Evolutionary conservation across 1,284 basidiomycete species (phyloP), one percentile per base, ranked within the genome.

Genomic region (Leccinum pseudoinsigne): DNA sequence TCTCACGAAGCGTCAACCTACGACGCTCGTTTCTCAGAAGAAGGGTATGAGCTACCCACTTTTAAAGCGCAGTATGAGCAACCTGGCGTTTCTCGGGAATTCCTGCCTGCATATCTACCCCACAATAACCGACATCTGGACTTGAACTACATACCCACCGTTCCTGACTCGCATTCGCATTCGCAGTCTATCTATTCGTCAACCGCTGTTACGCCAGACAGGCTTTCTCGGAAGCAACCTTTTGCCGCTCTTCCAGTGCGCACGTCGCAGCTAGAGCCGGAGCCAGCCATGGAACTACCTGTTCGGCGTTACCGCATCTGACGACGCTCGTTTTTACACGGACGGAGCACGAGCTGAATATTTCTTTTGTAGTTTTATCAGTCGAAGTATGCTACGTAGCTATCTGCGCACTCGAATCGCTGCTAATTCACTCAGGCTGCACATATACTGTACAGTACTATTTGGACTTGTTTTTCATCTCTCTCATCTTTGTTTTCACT

Each of bases 241-340:
- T 74, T 73, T 45, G 31, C 58, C 42, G 40, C 55, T n/a, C 57
- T 58, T 58, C 73, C 73, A 5, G 71, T 77, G 38, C 74, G 73
- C 54, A 77, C 73, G 2, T 72, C 68, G 3, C 73, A 74, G 42
- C 62, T 77, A 14, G 76, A 72, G 53, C 73, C 73, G 18, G 68
- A 77, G 51, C 76, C 76, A 47, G 67, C 66, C 4, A 76, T 74
- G 76, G 75, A 74, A 50, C 54, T 74, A 2, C 70, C 72, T 42
- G 60, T 62, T 5, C 70, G 69, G 38, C 64, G 42, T 54, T n/a
- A 51, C 10, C 56, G 60, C 7, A 21, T 55, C 10, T 57, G 26
- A 59, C 26, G 4, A 18, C 55, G 18, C 5, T 55, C 9, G 1
- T 28, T 9, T 38, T 9, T 38, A 21, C n/a, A 21, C 11, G 18